phyloP scores from a whole-genome alignment of 441 rosid species.

The Geranium incanum region DNA sequence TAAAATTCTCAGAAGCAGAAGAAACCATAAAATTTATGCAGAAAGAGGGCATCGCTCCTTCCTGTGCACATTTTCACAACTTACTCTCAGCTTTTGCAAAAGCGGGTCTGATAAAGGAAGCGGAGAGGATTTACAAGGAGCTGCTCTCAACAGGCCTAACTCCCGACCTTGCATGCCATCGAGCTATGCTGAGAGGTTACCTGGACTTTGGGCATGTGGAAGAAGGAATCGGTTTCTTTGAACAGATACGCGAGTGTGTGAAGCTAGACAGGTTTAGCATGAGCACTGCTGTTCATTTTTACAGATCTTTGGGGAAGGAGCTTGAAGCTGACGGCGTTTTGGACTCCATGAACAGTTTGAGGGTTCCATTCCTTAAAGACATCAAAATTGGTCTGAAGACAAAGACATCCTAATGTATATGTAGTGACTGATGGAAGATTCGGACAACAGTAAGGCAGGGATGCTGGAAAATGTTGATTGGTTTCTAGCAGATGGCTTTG shows the following conservation, averaged over 20 bases:
- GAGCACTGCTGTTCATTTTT: slow-evolving; percentile 54
- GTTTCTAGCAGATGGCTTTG: too few relatives aligned
- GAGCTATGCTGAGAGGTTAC: slow-evolving; percentile 57
- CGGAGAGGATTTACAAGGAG: slow-evolving; percentile 46
- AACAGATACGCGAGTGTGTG: slow-evolving; percentile 35
- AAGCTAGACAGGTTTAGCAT: slow-evolving; percentile 44
- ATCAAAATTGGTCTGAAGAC: slow-evolving; percentile 34
- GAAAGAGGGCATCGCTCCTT: slow-evolving; percentile 39
- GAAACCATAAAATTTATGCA: slow-evolving; percentile 41
- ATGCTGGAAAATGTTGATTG: neutral
- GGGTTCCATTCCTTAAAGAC: slow-evolving; percentile 28
- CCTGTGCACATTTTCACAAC: slow-evolving; percentile 47
- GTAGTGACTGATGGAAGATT: too few relatives aligned
- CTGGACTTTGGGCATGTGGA: slow-evolving; percentile 42
- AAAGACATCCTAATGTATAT: neutral
- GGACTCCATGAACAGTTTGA: slow-evolving; percentile 28
- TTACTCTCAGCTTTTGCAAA: slow-evolving; percentile 48
- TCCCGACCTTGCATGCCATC: slow-evolving; percentile 48
- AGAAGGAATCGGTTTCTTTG: slow-evolving; percentile 49
- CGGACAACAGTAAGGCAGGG: neutral
- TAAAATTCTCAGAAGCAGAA: slow-evolving; percentile 53
- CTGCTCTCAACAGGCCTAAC: slow-evolving; percentile 32
- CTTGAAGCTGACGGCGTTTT: slow-evolving; percentile 30
- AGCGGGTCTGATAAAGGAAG: slow-evolving; percentile 51
- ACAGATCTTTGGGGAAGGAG: slow-evolving; percentile 40